phyloP scores from a whole-genome alignment of 2,329 filamentous ascomycete genomes.

The Westerdykella ornata region DNA sequence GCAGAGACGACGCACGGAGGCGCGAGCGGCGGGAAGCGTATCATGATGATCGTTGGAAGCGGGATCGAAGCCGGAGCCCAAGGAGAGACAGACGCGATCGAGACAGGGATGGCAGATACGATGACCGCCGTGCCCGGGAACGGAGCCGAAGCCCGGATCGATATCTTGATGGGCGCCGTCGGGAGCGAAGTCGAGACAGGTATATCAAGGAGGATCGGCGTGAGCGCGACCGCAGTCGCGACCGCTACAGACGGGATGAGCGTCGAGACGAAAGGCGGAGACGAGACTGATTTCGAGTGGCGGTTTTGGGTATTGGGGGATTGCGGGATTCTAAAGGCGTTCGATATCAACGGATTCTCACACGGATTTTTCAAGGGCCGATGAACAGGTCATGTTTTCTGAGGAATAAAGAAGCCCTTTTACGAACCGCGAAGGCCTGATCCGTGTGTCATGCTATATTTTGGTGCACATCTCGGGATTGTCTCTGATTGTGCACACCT shows the following conservation, averaged over 20 bases:
- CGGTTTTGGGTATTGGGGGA: too few species aligned
- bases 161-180: constrained; percentile 29
- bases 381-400: too few species aligned
- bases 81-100: constrained; percentile 27
- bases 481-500: too few species aligned
- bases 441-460: too few species aligned
- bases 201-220: constrained; percentile 37
- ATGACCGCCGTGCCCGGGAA: constrained; percentile 19
- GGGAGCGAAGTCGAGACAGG: constrained; percentile 37
- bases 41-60: constrained; percentile 36
- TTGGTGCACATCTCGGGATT: too few species aligned
- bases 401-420: too few species aligned
- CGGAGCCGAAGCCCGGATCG: constrained; percentile 26
- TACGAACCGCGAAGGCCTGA: too few species aligned
- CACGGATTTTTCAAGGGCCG: too few species aligned
- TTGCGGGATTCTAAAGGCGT: too few species aligned
- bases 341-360: too few species aligned
- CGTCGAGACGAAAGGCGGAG: too few species aligned
- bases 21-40: constrained; percentile 30
- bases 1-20: constrained; percentile 38
- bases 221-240: constrained; percentile 19
- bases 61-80: constrained; percentile 34
- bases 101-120: constrained; percentile 22
- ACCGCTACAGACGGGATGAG: not conserved
- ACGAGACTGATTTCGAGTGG: too few species aligned